Evolutionary conservation across 2,329 filamentous ascomycete species (phyloP).

Genomic region (Penicillium sp.): DNA sequence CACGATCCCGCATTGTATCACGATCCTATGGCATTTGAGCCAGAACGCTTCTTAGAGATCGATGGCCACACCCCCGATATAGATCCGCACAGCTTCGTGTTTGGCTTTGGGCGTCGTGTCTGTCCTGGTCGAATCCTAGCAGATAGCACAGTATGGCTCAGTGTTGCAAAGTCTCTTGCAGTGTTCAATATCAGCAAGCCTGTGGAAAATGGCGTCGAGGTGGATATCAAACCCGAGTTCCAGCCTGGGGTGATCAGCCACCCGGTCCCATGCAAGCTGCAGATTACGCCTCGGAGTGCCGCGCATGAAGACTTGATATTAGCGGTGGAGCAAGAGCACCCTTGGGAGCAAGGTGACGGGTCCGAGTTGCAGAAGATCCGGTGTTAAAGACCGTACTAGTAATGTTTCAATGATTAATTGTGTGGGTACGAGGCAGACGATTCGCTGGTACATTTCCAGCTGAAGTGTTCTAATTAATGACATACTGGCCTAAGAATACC

Average conservation of each 20-base stretch:
- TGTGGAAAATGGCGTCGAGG: conserved; percentile 35
- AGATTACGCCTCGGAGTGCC: conserved; percentile 36
- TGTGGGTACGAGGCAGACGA: no score
- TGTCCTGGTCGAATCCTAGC: conserved; percentile 44
- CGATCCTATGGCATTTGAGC: conserved; percentile 41
- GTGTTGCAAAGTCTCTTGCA: conserved; percentile 46
- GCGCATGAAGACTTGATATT: conserved; percentile 34
- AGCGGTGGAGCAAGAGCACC: conserved; percentile 34
- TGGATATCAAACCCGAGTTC: conserved; percentile 35
- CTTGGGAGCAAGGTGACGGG: conserved; percentile 42
- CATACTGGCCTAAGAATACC: no score
- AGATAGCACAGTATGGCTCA: conserved; percentile 42
- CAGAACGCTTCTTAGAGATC: conserved; percentile 40
- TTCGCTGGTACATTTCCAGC: no score
- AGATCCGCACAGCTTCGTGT: conserved; percentile 30
- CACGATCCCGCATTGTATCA: conserved; percentile 39
- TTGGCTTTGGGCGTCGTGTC: conserved; percentile 43
- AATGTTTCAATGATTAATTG: no score
- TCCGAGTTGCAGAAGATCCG: neutral
- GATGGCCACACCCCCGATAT: conserved; percentile 28
- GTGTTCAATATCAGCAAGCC: conserved; percentile 47
- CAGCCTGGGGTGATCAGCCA: conserved; percentile 35
- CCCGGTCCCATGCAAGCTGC: conserved; percentile 34
- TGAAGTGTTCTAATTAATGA: no score
- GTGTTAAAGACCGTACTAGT: neutral